These are phyloP conservation scores for Pulicaria dysenterica DNA, from an alignment of 129 eudicot genomes.

Conservation along the genomic window DNA sequence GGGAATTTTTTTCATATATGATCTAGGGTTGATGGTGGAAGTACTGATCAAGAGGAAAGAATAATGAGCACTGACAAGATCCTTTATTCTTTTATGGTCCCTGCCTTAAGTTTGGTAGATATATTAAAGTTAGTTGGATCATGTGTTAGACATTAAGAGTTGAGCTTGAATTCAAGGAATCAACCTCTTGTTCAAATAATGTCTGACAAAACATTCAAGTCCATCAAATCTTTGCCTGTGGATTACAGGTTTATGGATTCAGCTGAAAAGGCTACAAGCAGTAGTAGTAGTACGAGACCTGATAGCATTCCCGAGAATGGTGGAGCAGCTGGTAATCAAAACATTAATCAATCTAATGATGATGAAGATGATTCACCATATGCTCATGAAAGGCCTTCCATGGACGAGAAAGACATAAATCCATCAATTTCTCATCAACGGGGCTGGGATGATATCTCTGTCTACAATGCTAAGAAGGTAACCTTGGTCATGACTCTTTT, in stretches of 20 bases:
- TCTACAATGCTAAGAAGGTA: slow-evolving; percentile 81
- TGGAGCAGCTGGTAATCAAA: slow-evolving; percentile 21
- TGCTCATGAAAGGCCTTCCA: slow-evolving; percentile 31
- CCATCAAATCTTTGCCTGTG: slow-evolving; percentile 58
- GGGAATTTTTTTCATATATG: slow-evolving; percentile 6
- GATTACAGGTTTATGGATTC: slow-evolving; percentile 51
- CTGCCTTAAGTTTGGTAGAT: slow-evolving; percentile 53
- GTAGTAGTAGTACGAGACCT: slow-evolving; percentile 28
- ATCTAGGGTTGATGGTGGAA: slow-evolving; percentile 37
- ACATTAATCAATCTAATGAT: slow-evolving; percentile 40
- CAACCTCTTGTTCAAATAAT: slow-evolving; percentile 25
- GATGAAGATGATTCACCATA: slow-evolving; percentile 76
- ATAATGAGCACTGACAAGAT: slow-evolving; percentile 30
- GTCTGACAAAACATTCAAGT: slow-evolving; percentile 48
- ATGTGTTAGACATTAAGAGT: slow-evolving; percentile 36
- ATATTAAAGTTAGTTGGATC: slow-evolving; percentile 49
- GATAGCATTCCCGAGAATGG: slow-evolving; percentile 38
- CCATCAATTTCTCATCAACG: slow-evolving; percentile 38
- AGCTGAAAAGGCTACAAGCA: slow-evolving; percentile 16
- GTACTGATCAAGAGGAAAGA: slow-evolving; percentile 37
- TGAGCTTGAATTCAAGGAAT: slow-evolving; percentile 18
- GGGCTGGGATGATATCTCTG: slow-evolving; percentile 79
- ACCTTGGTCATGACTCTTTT: background rate
- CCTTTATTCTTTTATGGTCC: slow-evolving; percentile 42
- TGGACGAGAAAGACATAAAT: slow-evolving; percentile 37